Percentiles rank a stretch among this genome's conserved stretches.
These are phyloP conservation scores for Ophiostoma ips DNA, from an alignment of 2,329 filamentous ascomycete species.

Conservation along the genomic window DNA sequence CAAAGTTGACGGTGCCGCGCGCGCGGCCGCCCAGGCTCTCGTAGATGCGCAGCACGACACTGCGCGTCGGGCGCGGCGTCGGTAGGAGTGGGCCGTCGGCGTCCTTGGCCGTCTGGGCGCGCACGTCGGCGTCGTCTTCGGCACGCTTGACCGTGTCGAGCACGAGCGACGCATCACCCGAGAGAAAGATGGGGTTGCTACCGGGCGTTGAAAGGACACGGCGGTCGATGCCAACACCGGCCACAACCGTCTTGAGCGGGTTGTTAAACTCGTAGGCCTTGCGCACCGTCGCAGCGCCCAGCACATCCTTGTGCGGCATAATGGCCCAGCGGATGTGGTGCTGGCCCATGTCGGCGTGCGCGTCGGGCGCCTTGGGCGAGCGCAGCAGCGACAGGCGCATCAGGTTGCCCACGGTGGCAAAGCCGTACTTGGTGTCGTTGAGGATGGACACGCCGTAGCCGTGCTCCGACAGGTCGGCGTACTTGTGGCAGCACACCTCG, in stretches of 20 bases:
- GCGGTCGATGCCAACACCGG: conserved; percentile 22
- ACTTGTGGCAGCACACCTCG: conserved; percentile 64
- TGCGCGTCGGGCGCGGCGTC: conserved; percentile 54
- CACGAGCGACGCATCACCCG: conserved; percentile 53
- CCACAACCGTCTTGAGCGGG: conserved; percentile 29
- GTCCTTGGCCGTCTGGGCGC: conserved; percentile 32
- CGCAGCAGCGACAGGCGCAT: conserved; percentile 54
- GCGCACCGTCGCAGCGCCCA: conserved; percentile 43
- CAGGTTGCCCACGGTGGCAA: conserved; percentile 51
- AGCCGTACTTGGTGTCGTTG: conserved; percentile 59
- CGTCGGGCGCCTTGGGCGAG: conserved; percentile 54
- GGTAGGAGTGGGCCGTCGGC: conserved; percentile 24
- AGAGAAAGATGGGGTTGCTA: conserved; percentile 48
- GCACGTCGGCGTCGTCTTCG: conserved; percentile 70
- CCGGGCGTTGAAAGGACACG: conserved; percentile 3
- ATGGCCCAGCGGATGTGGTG: conserved; percentile 55
- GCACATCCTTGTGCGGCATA: conserved; percentile 44
- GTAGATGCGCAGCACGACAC: conserved; percentile 73
- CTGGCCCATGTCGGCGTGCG: conserved; percentile 53
- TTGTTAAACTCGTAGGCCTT: conserved; percentile 56
- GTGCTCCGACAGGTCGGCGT: conserved; percentile 55
- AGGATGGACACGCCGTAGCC: conserved; percentile 55
- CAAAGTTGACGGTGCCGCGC: conserved; percentile 37
- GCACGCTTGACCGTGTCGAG: conserved; percentile 87
- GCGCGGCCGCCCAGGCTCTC: conserved; percentile 76